Evolutionary conservation across 164 flowering plant genomes (phyloP).

Genomic region (Vitis vinifera): ASM3070453v1 NC_081808.1:18460001-18460500

Average conservation of each 20-base stretch:
- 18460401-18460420: not conserved
- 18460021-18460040: not conserved
- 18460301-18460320: slow-evolving; percentile 80
- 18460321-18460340: slow-evolving; percentile 94
- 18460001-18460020: not conserved
- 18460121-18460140: slow-evolving; percentile 56
- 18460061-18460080: slow-evolving; percentile 8
- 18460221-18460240: slow-evolving; percentile 81
- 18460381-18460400: slow-evolving; percentile 19
- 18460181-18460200: slow-evolving; percentile 97
- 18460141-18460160: slow-evolving; percentile 82
- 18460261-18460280: slow-evolving; percentile 87
- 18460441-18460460: not conserved
- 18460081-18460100: slow-evolving; percentile 19
- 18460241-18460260: slow-evolving; percentile 87
- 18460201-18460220: slow-evolving; percentile 48
- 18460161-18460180: slow-evolving; percentile 86
- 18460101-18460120: slow-evolving; percentile 27
- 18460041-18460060: slow-evolving; percentile 4
- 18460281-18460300: slow-evolving; percentile 60
- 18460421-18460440: not conserved
- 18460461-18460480: no score
- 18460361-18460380: slow-evolving; percentile 80
- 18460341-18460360: slow-evolving; percentile 72
- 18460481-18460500: no score